Evolutionary conservation across 352 stramenopile genomes (phyloP).

Genomic region (Globisporangium uncinulatum): DNA sequence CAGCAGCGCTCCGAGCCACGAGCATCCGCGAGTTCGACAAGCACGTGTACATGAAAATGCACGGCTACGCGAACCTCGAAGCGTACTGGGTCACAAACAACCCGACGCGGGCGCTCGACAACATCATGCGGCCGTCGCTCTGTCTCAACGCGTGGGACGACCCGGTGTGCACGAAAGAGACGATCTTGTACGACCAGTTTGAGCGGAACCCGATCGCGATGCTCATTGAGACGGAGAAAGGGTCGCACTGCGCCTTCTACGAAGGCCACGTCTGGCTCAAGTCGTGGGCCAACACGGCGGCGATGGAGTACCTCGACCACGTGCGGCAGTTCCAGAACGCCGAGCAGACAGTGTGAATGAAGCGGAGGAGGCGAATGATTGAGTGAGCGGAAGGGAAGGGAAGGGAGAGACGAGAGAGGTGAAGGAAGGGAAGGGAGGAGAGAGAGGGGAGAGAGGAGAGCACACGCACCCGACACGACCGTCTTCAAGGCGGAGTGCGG

Average conservation of each 20-base stretch:
- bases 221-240: constrained; percentile 45
- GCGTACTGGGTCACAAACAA: constrained; percentile 78
- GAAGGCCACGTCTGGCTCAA: constrained; percentile 54
- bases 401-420: too few species aligned
- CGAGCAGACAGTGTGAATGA: neutral
- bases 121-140: constrained; percentile 50
- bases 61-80: constrained; percentile 61
- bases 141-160: constrained; percentile 78
- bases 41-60: constrained; percentile 78
- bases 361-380: too few species aligned
- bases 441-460: too few species aligned
- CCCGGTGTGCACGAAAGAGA: constrained; percentile 70
- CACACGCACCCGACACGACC: too few species aligned
- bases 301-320: constrained; percentile 58
- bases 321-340: constrained; percentile 35
- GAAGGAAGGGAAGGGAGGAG: too few species aligned
- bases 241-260: constrained; percentile 76
- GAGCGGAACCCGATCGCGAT: constrained; percentile 42
- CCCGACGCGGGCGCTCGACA: constrained; percentile 57
- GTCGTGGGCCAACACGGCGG: constrained; percentile 53
- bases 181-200: constrained; percentile 60
- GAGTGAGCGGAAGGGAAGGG: too few species aligned
- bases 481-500: neutral
- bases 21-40: constrained; percentile 69
- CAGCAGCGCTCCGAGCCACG: constrained; percentile 34